Evolutionary conservation across 2,329 filamentous ascomycete species (phyloP).

Genomic region (Mariannaea elegans): DNA sequence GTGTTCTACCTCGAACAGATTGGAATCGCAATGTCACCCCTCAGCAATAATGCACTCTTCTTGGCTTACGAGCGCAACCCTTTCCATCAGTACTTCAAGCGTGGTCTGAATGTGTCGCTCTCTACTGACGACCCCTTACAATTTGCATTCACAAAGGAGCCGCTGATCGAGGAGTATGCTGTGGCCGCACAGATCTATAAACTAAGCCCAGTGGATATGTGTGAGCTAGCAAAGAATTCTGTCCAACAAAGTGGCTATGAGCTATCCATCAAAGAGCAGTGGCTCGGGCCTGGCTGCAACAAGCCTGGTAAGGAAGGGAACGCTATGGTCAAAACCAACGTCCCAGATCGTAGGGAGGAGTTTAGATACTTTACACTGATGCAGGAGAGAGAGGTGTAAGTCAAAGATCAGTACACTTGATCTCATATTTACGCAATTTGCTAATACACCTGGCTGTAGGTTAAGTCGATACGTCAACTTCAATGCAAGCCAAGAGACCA

Average conservation of each 20-base stretch:
- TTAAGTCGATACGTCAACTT: slow-evolving; percentile 55
- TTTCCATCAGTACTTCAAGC: slow-evolving; percentile 93
- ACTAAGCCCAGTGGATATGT: slow-evolving; percentile 96
- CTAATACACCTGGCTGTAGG: slow-evolving; percentile 39
- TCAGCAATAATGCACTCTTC: slow-evolving; percentile 97
- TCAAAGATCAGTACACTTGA: slow-evolving; percentile 25
- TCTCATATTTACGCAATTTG: neutral
- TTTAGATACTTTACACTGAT: slow-evolving; percentile 88
- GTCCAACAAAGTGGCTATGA: slow-evolving; percentile 97
- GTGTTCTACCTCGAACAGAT: slow-evolving; percentile 98
- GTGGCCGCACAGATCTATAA: slow-evolving; percentile 99
- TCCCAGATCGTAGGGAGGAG: slow-evolving; percentile 89
- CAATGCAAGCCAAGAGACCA: slow-evolving; percentile 37
- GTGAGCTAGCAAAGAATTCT: slow-evolving; percentile 94
- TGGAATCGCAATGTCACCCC: slow-evolving; percentile 98
- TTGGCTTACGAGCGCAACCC: slow-evolving; percentile 96
- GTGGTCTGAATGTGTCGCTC: slow-evolving; percentile 92
- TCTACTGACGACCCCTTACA: slow-evolving; percentile 97
- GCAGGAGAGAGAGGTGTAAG: slow-evolving; percentile 86
- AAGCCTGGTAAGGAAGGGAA: slow-evolving; percentile 85
- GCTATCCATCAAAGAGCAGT: slow-evolving; percentile 85
- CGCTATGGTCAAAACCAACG: slow-evolving; percentile 93
- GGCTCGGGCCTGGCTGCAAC: slow-evolving; percentile 83
- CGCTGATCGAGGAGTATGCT: slow-evolving; percentile 96
- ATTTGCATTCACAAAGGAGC: slow-evolving; percentile 98